Conservation (phyloP, 257 asterid species). For the Jaltomata sinuosa region DNA sequence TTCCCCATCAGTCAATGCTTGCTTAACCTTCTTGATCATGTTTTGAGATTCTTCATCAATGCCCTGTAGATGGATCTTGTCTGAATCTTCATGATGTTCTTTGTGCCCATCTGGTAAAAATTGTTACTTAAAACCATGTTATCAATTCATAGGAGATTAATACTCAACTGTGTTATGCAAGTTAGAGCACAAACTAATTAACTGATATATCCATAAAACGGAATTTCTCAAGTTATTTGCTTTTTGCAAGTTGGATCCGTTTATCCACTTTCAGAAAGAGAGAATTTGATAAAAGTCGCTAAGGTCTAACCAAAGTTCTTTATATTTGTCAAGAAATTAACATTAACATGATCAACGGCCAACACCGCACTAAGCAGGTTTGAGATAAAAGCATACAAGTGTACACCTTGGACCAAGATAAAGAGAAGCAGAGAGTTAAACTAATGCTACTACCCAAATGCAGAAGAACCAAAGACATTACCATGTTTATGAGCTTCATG, state of each 20-base stretch:
- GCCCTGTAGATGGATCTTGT: slow-evolving; percentile 42
- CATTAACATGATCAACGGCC: neutral
- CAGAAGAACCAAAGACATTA: slow-evolving; percentile 22
- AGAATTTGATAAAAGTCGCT: neutral
- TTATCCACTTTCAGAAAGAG: neutral
- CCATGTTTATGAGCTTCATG: slow-evolving; percentile 73
- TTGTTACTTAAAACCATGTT: neutral
- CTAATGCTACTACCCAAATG: neutral
- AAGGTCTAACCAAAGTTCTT: neutral
- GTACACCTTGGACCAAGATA: neutral
- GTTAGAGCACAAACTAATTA: neutral
- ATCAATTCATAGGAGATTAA: neutral
- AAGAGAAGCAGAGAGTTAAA: neutral
- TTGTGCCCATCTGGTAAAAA: slow-evolving; percentile 51
- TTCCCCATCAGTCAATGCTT: slow-evolving; percentile 73
- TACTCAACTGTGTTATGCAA: neutral
- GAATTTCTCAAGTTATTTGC: neutral
- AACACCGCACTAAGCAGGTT: neutral
- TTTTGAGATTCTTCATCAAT: slow-evolving; percentile 78
- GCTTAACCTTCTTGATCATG: slow-evolving; percentile 78
- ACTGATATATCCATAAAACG: neutral
- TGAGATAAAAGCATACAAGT: neutral
- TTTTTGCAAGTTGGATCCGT: neutral
- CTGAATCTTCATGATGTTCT: slow-evolving; percentile 54
- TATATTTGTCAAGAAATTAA: neutral